Percentiles rank a stretch among this genome's conserved stretches.
These are phyloP conservation scores for Akanthomyces muscarius DNA, from an alignment of 2,329 filamentous ascomycete species.

Conservation along the genomic window DNA sequence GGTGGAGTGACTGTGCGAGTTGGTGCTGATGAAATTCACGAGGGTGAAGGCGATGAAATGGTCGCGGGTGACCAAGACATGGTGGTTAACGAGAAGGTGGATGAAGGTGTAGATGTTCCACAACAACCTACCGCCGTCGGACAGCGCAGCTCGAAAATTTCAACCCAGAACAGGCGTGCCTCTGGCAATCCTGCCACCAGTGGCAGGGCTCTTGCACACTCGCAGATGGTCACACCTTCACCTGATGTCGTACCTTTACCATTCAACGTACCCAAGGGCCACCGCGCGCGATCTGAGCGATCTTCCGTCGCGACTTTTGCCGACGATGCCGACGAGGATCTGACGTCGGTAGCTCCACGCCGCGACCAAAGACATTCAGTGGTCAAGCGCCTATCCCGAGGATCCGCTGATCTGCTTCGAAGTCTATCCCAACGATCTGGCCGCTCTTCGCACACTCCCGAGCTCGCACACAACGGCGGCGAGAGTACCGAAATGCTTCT, in stretches of 20 bases:
- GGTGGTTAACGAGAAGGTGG: constrained; percentile 28
- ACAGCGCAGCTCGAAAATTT: neutral
- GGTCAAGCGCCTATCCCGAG: constrained; percentile 46
- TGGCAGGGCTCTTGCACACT: constrained; percentile 18
- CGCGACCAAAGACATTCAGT: constrained; percentile 35
- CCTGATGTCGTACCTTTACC: constrained; percentile 60
- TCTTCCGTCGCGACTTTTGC: constrained; percentile 70
- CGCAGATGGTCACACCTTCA: constrained; percentile 32
- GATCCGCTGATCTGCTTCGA: constrained; percentile 37
- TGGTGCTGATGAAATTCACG: constrained; percentile 43
- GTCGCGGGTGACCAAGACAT: constrained; percentile 26
- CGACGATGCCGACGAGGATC: constrained; percentile 55
- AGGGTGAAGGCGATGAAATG: constrained; percentile 23
- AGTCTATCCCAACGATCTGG: constrained; percentile 32
- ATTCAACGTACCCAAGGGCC: constrained; percentile 53
- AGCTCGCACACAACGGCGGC: constrained; percentile 24
- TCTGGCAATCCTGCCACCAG: constrained; percentile 23
- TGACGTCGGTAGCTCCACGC: constrained; percentile 17
- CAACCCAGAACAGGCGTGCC: constrained; percentile 21
- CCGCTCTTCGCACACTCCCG: constrained; percentile 1
- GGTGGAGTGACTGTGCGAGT: constrained; percentile 52
- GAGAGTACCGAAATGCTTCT: constrained; percentile 47
- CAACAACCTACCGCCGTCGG: neutral
- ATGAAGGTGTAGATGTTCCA: constrained; percentile 13
- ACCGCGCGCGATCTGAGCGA: constrained; percentile 41